A percentile compares a stretch with the other conserved stretches of the same genome.
These are phyloP conservation scores for Xerophyta viscosa DNA, from an alignment of 106 monocot species.

Conservation along the genomic window DNA sequence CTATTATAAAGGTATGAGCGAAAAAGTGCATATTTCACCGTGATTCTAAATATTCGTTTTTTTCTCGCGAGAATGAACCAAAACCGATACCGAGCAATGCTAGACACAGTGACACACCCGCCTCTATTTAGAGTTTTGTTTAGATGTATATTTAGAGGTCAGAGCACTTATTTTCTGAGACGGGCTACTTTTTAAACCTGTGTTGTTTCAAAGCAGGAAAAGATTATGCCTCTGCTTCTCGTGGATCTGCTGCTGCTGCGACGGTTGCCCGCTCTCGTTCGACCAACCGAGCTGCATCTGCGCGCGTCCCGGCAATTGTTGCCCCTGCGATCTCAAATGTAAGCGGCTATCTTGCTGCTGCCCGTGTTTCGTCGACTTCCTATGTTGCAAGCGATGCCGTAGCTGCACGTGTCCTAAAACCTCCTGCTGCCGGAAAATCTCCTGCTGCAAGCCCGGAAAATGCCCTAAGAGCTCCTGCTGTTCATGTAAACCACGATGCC, in stretches of 20 bases:
- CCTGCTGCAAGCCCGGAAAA: slow-evolving; percentile 3
- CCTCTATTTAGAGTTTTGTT: too few species aligned
- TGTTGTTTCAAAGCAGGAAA: slow-evolving; percentile 31
- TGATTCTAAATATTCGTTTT: too few species aligned
- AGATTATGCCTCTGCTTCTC: slow-evolving; percentile 28
- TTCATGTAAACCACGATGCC: slow-evolving; percentile 1
- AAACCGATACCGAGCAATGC: too few species aligned
- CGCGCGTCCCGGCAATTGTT: slow-evolving; percentile 6
- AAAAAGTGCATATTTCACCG: too few species aligned
- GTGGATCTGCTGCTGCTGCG: slow-evolving; percentile 41
- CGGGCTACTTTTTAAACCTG: too few species aligned
- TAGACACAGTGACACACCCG: too few species aligned
- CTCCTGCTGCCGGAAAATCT: not conserved
- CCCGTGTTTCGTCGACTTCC: too few species aligned
- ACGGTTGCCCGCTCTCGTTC: slow-evolving; percentile 8
- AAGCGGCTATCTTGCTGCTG: too few species aligned
- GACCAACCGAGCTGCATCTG: slow-evolving; percentile 25
- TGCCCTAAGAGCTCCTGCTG: not conserved
- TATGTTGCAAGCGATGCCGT: not conserved
- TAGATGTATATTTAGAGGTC: too few species aligned
- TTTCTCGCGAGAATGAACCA: too few species aligned
- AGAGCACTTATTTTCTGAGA: too few species aligned
- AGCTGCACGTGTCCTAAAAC: not conserved
- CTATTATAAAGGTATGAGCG: too few species aligned
- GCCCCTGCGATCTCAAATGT: not conserved